Evolutionary conservation across 306 rosid species (phyloP), one percentile per base, ranked within the genome.

Genomic region (Sechiopsis laciniata): DNA sequence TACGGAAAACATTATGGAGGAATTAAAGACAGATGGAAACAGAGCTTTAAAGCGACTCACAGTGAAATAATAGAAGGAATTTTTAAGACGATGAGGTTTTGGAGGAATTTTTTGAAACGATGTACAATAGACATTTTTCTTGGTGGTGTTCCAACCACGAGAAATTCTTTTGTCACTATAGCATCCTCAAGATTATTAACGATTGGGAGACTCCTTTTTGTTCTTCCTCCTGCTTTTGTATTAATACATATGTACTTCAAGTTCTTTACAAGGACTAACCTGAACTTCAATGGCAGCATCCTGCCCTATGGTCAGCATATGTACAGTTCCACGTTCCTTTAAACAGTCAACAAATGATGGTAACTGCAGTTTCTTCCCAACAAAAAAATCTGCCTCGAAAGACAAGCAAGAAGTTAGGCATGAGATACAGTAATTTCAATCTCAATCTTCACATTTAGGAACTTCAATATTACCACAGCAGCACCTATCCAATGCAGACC

Each of bases 221-320:
- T 59, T 59, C 40, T 22, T 60, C 42, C 66, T 24, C 66, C 19
- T 26, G 19, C 7, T 58, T 21, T 12, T 21, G 10, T 60, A 60
- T 60, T 13, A 62, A 32, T 32, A 7, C 58, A 4, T 11, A 58
- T 16, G 55, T 73, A 35, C 45, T 42, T 73, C 37, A 13, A 73
- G 53, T 11, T 20, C 19, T 61, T 79, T 69, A 59, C 80, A 75
- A 60, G 76, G 67, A 59, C 83, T 64, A 63, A 95, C 99, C 99
- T 95, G 99, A 81, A 95, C 99, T 76, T 95, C 99, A 60, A 95
- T 79, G 17, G 99, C 99, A 78, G 96, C 99, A 81, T 95, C 99
- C 55, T 97, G 88, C 52, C 92, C 85, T 71, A 89, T 78, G 46
- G 97, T 85, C 78, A 95, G 84, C 97, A 95, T 95, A 83, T 95